Evolutionary conservation across 148 eudicot genomes (phyloP).

Genomic region (Diospyros lotus): DNA sequence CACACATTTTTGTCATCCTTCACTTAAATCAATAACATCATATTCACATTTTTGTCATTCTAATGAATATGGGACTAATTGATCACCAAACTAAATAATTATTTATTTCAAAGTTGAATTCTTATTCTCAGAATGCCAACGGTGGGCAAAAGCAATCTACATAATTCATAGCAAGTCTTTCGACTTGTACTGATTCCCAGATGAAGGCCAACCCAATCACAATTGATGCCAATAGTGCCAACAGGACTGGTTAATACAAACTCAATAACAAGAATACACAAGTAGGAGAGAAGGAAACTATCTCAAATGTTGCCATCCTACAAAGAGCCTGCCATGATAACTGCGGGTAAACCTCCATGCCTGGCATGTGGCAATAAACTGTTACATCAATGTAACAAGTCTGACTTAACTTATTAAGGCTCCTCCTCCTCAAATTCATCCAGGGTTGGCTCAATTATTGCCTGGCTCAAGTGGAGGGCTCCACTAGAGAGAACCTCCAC

Average conservation of each 20-base stretch:
- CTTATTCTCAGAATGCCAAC: not conserved
- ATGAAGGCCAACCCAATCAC: not conserved
- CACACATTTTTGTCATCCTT: no score
- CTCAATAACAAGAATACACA: not conserved
- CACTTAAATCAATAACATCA: no score
- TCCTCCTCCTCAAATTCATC: no score
- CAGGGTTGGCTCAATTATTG: no score
- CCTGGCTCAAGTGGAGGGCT: no score
- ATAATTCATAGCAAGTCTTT: conserved; percentile 3
- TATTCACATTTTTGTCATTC: no score
- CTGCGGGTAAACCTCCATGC: no score
- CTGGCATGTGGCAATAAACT: no score
- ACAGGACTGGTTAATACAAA: not conserved
- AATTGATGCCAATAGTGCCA: not conserved
- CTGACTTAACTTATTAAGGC: no score
- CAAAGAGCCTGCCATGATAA: no score
- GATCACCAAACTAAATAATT: not conserved
- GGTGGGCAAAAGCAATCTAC: not conserved
- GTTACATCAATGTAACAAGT: no score
- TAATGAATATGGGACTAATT: not conserved
- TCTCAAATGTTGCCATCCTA: conserved; percentile 2
- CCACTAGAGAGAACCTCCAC: no score
- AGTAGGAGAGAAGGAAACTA: not conserved
- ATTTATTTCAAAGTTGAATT: not conserved
- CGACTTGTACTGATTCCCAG: not conserved